Base-by-base conservation (phyloP, 2,329 filamentous ascomycete species). In the Aphanocladium album region DNA sequence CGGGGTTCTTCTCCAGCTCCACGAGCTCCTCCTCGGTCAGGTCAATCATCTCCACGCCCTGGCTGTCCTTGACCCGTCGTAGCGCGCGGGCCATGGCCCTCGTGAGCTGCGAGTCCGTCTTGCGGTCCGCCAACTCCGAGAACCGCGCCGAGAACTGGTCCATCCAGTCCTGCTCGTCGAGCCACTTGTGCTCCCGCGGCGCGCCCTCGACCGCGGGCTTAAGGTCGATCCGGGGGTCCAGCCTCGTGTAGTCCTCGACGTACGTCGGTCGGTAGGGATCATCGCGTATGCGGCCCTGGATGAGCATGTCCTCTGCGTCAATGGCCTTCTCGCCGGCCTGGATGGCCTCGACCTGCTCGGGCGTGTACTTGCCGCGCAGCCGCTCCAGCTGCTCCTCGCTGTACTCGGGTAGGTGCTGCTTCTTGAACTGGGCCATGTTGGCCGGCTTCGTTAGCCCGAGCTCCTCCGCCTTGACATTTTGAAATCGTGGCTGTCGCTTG, bases 291-390 rank as follows among this genome's bases (percentile, higher is more conserved):
- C 85, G 81, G 65, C 88, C 90, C 76, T 95, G 89, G 37, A 85
- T 80, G 46, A 88, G 80, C 71, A 97, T 72, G 74, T 98, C 91
- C 65, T 86, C 80, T 11, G 88, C 78, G 70, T 89, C 82, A 72
- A 97, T 87, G 66, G 89, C 85, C 63, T 83, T 78, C 76, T 97
- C 93, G 68, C 89, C 92, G 52, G 89, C 89, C 75, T 89, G 82
- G 71, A 98, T 86, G 61, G 92, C 91, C 60, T 85, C 86, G 67
- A 96, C 80, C 77, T 98, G 93, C 72, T 89, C 85, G 17, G 87
- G 82, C 0, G 91, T 90, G 79, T 96, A 98, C 67, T 83, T 83
- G 69, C 84, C 76, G 62, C 76, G 75, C 61, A 96, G 80, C 21
- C 76, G 69, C 62, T 81, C 80, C 69, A 85, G 83, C 70, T 95